Conservation (phyloP, 2,329 filamentous ascomycete genomes). For the Phialemoniopsis sp. region DNA sequence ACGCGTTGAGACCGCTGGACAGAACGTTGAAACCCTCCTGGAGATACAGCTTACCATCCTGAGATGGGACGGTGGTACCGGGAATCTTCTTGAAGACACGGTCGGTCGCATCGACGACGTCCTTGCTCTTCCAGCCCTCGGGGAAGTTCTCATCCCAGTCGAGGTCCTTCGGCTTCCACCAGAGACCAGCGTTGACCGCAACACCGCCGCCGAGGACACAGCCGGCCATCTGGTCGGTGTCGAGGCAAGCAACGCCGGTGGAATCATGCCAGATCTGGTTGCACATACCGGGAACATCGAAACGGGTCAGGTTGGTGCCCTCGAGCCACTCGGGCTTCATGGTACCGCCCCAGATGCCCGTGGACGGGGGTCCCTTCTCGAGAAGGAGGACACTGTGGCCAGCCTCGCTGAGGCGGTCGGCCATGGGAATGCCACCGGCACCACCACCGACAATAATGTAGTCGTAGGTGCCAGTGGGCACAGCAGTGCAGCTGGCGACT, state of each 20-base stretch:
- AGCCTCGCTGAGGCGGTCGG: conserved; percentile 55
- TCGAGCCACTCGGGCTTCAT: conserved; percentile 54
- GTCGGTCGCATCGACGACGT: conserved; percentile 51
- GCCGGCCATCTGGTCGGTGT: conserved; percentile 64
- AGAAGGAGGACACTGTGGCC: conserved; percentile 57
- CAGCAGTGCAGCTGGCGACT: conserved; percentile 1
- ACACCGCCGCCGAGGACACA: conserved; percentile 59
- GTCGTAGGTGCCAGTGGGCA: conserved; percentile 39
- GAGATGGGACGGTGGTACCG: conserved; percentile 56
- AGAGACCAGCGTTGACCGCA: conserved; percentile 60
- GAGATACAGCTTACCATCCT: conserved; percentile 57
- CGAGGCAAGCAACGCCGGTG: conserved; percentile 55
- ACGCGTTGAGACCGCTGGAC: conserved; percentile 40
- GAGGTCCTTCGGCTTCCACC: conserved; percentile 55
- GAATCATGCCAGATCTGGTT: conserved; percentile 63
- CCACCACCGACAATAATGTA: conserved; percentile 59
- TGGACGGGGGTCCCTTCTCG: conserved; percentile 50
- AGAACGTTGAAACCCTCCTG: conserved; percentile 58
- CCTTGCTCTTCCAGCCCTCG: conserved; percentile 57
- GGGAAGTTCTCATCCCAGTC: conserved; percentile 66
- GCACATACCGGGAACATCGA: conserved; percentile 62
- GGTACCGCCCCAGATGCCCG: conserved; percentile 55
- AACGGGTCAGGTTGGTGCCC: conserved; percentile 55
- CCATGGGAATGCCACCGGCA: conserved; percentile 54
- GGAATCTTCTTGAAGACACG: conserved; percentile 60